Evolutionary conservation across 352 stramenopile genomes (phyloP).

Genomic region (Phytophthora colocasiae): DNA sequence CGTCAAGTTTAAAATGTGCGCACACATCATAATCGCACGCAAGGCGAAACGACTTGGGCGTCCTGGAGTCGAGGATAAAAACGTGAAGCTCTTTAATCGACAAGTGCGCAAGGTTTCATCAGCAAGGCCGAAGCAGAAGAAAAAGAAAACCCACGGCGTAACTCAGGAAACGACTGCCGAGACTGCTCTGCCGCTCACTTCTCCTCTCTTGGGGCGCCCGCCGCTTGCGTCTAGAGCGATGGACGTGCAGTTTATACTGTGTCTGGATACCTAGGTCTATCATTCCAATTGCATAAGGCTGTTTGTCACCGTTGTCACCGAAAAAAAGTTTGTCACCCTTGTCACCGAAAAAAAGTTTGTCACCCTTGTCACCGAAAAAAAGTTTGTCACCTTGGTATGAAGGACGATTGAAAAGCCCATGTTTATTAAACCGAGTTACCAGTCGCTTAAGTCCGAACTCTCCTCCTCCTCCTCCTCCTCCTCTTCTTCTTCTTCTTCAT

Average conservation of each 20-base stretch:
- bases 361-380: too few relatives aligned
- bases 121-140: not conserved
- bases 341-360: too few relatives aligned
- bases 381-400: too few relatives aligned
- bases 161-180: too few relatives aligned
- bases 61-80: conserved; percentile 6
- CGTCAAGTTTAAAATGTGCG: conserved; percentile 15
- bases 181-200: not conserved
- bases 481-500: not conserved
- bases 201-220: not conserved
- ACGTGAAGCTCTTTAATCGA: not conserved
- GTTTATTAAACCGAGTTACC: too few relatives aligned
- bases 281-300: not conserved
- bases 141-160: not conserved
- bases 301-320: too few relatives aligned
- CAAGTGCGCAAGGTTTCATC: conserved; percentile 2
- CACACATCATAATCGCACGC: conserved; percentile 10
- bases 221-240: not conserved
- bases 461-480: not conserved
- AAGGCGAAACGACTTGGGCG: conserved; percentile 6
- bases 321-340: too few relatives aligned
- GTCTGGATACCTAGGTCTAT: not conserved
- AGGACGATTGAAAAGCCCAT: too few relatives aligned
- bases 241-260: not conserved
- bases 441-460: not conserved